These are phyloP conservation scores for Rhypophila decipiens DNA, from an alignment of 495 filamentous ascomycete genomes.

Conservation along the genomic window DNA sequence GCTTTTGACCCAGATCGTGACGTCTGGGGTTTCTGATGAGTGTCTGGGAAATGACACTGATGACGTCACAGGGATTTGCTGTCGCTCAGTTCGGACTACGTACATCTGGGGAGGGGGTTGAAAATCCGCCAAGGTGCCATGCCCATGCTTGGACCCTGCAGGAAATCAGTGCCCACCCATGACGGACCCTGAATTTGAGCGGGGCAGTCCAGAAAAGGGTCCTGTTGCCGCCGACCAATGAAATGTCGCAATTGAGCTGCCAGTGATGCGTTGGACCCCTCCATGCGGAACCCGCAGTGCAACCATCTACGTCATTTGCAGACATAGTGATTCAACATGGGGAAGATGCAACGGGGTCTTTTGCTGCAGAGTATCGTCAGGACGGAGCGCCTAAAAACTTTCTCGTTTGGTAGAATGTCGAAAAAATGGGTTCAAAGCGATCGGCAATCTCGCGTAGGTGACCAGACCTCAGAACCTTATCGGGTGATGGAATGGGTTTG, in stretches of 20 bases:
- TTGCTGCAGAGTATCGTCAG: too few species aligned
- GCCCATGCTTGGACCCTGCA: constrained; percentile 2
- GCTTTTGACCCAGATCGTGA: not conserved
- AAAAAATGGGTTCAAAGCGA: not conserved
- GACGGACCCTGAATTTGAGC: constrained; percentile 1
- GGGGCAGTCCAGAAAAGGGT: not conserved
- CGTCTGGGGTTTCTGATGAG: not conserved
- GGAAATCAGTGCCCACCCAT: not conserved
- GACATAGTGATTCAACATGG: not conserved
- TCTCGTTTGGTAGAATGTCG: too few species aligned
- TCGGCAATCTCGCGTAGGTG: not conserved
- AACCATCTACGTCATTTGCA: constrained; percentile 11
- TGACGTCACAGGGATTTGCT: not conserved
- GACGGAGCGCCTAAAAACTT: not conserved
- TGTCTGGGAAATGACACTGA: not conserved
- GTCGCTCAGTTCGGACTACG: not conserved
- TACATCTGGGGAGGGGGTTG: not conserved
- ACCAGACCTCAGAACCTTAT: not conserved
- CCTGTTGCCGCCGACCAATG: not conserved
- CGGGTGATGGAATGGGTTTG: not conserved
- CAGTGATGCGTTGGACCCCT: not conserved
- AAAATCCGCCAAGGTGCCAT: not conserved
- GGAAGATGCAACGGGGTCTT: not conserved
- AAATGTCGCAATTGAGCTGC: not conserved
- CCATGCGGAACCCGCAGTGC: constrained; percentile 1